phyloP scores from a whole-genome alignment of 805 yeast species.

The Torulaspora indica region DNA sequence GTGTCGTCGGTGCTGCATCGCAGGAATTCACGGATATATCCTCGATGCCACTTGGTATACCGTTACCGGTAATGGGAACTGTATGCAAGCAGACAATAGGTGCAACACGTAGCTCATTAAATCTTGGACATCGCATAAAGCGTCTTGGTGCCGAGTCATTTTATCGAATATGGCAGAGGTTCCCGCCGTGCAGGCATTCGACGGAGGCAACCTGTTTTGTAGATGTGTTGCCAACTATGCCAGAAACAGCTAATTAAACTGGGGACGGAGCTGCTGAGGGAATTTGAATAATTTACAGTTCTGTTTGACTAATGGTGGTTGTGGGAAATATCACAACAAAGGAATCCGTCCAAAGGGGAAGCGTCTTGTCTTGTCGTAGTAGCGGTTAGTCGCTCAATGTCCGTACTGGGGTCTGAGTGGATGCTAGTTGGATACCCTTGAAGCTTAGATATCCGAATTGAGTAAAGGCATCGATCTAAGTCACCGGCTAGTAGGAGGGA shows the following conservation, averaged over 20 bases:
- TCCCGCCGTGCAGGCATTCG: too few species aligned
- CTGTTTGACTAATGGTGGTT: not conserved
- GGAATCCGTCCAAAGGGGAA: not conserved
- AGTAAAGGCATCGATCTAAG: conserved; percentile 6
- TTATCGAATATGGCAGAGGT: too few species aligned
- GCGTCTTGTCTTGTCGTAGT: not conserved
- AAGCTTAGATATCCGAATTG: conserved; percentile 5
- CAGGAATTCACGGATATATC: not conserved
- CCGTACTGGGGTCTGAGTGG: too few species aligned
- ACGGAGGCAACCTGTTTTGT: too few species aligned
- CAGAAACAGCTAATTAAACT: not conserved
- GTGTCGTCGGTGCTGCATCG: not conserved
- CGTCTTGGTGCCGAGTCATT: not conserved
- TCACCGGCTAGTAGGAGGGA: too few species aligned
- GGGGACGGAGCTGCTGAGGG: not conserved
- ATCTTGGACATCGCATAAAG: too few species aligned
- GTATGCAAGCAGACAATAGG: not conserved
- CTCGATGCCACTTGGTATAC: not conserved
- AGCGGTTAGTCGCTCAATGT: conserved; percentile 3
- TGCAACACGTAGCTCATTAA: too few species aligned
- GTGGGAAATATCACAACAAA: conserved; percentile 3
- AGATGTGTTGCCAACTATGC: too few species aligned
- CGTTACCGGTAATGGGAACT: not conserved
- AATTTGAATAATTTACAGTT: not conserved
- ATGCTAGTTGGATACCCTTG: not conserved